Conservation (phyloP, 192 early-diverging fungal species). For the Allomyces macrogynus region DNA sequence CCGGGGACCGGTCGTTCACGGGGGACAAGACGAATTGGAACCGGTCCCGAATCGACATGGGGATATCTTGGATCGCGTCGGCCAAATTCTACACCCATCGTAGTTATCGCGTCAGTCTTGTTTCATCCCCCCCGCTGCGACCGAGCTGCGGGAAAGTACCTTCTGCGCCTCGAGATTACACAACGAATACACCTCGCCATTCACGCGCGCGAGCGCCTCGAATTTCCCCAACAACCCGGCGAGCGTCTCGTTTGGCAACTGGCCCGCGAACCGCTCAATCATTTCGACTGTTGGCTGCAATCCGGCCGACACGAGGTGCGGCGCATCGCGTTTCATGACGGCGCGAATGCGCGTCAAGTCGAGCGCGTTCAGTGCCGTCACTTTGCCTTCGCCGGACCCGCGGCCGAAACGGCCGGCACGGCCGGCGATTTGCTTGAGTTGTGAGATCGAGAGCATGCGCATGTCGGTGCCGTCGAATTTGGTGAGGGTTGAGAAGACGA, state of each 20-base stretch:
- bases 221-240: constrained; percentile 49
- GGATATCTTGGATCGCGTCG: constrained; percentile 32
- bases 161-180: constrained; percentile 51
- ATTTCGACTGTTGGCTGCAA: constrained; percentile 51
- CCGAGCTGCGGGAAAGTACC: constrained; percentile 6
- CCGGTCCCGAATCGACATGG: constrained; percentile 40
- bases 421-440: constrained; percentile 85
- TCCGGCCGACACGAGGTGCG: constrained; percentile 27
- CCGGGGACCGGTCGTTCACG: constrained; percentile 17
- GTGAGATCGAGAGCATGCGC: constrained; percentile 38
- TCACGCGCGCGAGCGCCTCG: constrained; percentile 41
- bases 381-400: constrained; percentile 37
- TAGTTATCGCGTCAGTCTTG: too few species aligned
- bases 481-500: constrained; percentile 55
- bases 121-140: too few species aligned
- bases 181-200: constrained; percentile 41
- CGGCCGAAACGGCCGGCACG: constrained; percentile 72
- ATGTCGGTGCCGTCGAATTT: constrained; percentile 58
- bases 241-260: constrained; percentile 41
- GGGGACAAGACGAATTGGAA: constrained; percentile 51
- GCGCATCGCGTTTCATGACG: constrained; percentile 5
- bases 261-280: constrained; percentile 52
- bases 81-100: constrained; percentile 24
- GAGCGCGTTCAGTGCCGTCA: constrained; percentile 36
- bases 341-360: constrained; percentile 10